Conservation (phyloP, 208 protist genomes). For the Trypanosoma mega region DNA sequence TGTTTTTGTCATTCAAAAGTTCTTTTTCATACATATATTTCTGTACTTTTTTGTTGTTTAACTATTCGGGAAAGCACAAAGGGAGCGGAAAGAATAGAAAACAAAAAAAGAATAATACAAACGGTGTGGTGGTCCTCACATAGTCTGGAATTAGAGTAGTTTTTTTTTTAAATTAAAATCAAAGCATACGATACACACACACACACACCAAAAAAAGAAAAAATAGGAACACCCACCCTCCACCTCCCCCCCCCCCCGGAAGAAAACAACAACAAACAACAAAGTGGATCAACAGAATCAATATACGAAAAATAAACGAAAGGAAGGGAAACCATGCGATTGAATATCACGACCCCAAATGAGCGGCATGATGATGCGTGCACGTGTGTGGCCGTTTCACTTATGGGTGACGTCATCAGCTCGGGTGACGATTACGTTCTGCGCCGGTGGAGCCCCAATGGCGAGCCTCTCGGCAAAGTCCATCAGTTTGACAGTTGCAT, state of each 20-base stretch:
- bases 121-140: too few relatives aligned
- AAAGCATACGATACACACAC: background rate
- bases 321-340: slow-evolving; percentile 43
- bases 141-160: too few relatives aligned
- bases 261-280: background rate
- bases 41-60: slow-evolving; percentile 5
- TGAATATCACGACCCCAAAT: slow-evolving; percentile 76
- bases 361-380: slow-evolving; percentile 86
- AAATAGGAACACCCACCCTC: slow-evolving; percentile 1
- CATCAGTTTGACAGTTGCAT: slow-evolving; percentile 87
- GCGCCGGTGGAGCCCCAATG: slow-evolving; percentile 90
- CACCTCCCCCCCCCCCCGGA: slow-evolving; percentile 3
- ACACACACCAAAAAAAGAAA: slow-evolving; percentile 5
- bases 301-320: background rate
- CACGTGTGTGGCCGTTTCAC: slow-evolving; percentile 84
- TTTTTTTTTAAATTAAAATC: too few relatives aligned
- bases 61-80: background rate
- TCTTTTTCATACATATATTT: slow-evolving; percentile 18
- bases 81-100: background rate
- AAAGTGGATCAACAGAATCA: slow-evolving; percentile 5
- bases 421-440: slow-evolving; percentile 90
- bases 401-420: slow-evolving; percentile 86
- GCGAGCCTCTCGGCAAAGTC: slow-evolving; percentile 87
- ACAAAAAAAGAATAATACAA: too few relatives aligned
- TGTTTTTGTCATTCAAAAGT: background rate